A percentile compares a stretch with the other conserved stretches of the same genome.
These are phyloP conservation scores for Polygonum aviculare DNA, from an alignment of 148 eudicot species.

Conservation along the genomic window DNA sequence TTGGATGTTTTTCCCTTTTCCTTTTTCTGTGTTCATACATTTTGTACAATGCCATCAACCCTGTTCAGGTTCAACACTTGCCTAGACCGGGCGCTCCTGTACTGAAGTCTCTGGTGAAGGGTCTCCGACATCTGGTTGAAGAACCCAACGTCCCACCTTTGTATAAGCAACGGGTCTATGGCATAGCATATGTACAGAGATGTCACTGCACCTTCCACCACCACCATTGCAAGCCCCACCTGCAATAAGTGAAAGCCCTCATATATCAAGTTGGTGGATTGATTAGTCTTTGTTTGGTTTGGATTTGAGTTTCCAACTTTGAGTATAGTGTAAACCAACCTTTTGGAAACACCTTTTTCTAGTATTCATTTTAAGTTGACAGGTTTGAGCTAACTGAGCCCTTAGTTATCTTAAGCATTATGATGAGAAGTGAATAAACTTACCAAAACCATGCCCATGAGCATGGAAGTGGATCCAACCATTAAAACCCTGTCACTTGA, in stretches of 20 bases:
- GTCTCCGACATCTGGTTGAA: conserved; percentile 73
- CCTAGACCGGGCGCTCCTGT: conserved; percentile 76
- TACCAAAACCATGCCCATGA: conserved; percentile 98
- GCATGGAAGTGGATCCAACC: conserved; percentile 88
- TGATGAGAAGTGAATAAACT: conserved; percentile 2
- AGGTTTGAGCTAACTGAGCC: not conserved
- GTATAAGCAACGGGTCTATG: conserved; percentile 69
- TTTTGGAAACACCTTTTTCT: not conserved
- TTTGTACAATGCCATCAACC: conserved; percentile 39
- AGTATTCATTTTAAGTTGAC: not conserved
- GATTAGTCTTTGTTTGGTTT: not conserved
- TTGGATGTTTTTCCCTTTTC: not conserved
- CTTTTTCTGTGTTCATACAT: conserved; percentile 11
- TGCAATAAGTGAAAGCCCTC: conserved; percentile 14
- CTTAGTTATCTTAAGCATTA: not conserved
- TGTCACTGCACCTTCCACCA: conserved; percentile 90
- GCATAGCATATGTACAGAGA: conserved; percentile 88
- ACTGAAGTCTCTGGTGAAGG: conserved; percentile 83
- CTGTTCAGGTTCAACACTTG: conserved; percentile 46
- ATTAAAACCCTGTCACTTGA: conserved; percentile 65
- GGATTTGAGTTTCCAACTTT: too few species aligned
- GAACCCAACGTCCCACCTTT: conserved; percentile 72
- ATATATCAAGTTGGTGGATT: not conserved
- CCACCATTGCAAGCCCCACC: conserved; percentile 94
- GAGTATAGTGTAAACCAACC: too few species aligned